Percentiles rank a stretch among this genome's conserved stretches.
These are phyloP conservation scores for Phialemoniopsis sp. DNA, from an alignment of 2,329 filamentous ascomycete genomes.

Conservation along the genomic window DNA sequence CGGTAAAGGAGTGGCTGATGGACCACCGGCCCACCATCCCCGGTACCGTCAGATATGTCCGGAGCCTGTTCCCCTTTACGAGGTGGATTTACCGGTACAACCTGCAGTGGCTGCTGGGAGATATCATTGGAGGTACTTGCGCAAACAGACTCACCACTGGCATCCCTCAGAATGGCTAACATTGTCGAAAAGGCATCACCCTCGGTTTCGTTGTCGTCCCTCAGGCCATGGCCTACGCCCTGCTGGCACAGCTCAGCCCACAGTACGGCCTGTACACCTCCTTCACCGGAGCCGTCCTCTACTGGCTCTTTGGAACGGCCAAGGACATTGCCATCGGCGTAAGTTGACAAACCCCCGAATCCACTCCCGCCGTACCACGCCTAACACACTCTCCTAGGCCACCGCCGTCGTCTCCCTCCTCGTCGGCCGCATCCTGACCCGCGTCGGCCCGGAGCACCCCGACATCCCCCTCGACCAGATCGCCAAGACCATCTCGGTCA, in stretches of 20 bases:
- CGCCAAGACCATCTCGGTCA: slow-evolving; percentile 37
- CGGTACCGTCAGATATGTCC: slow-evolving; percentile 26
- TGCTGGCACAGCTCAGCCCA: slow-evolving; percentile 62
- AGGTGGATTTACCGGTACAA: slow-evolving; percentile 31
- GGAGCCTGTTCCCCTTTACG: slow-evolving; percentile 42
- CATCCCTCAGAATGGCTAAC: no score
- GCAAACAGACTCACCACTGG: no score
- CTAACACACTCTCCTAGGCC: slow-evolving; percentile 41
- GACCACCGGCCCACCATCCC: slow-evolving; percentile 28
- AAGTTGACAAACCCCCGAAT: slow-evolving; percentile 13
- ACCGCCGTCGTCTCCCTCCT: slow-evolving; percentile 47
- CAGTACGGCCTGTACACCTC: slow-evolving; percentile 78
- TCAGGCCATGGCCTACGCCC: slow-evolving; percentile 76
- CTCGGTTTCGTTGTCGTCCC: slow-evolving; percentile 60
- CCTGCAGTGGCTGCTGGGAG: slow-evolving; percentile 1
- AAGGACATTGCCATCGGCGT: slow-evolving; percentile 80
- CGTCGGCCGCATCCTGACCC: slow-evolving; percentile 39
- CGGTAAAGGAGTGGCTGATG: slow-evolving; percentile 32
- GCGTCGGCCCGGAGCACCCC: slow-evolving; percentile 27
- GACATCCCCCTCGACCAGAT: slow-evolving; percentile 30
- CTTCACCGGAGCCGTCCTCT: slow-evolving; percentile 74
- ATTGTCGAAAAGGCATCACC: slow-evolving; percentile 7
- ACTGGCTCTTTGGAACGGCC: slow-evolving; percentile 81
- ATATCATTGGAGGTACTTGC: slow-evolving; percentile 3
- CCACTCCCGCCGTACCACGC: no score